Evolutionary conservation across 768 basidiomycete species (phyloP), one percentile per base, ranked within the genome.

Genomic region (Filobasidium wieringae): DNA sequence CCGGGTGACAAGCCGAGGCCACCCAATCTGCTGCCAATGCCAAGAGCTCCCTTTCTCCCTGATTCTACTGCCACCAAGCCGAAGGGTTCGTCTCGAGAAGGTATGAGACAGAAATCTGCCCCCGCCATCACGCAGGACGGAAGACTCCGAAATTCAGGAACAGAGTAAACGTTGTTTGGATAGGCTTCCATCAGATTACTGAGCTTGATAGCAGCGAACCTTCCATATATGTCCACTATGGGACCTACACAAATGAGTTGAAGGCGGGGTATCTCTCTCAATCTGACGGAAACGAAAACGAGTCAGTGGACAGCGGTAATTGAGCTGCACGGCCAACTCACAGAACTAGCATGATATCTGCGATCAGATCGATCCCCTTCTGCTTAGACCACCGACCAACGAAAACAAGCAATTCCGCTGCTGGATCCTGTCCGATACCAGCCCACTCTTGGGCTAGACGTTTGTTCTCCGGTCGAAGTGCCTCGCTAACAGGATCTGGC

Each of bases 321-420:
- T n/a, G n/a, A n/a, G n/a, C n/a, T n/a, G n/a, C n/a, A n/a, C n/a
- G n/a, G n/a, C n/a, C n/a, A n/a, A n/a, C n/a, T n/a, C n/a, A 74
- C 57, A 95, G 68, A 2, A 81, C 80, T 22, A 89, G 91, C 87
- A 95, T 87, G 62, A 95, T 84, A 74, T 95, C 91, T 8, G 91
- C 91, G 64, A 95, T 95, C 40, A 95, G 77, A 76, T 95, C 91
- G n/a, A 95, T 89, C 75, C 74, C 91, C 75, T 95, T 95, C 74
- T 95, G 91, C 74, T 93, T 95, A 4, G 91, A 95, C 91, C 91
- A 95, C 62, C 91, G 85, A 71, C 91, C 91, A 62, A 95, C 91
- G 74, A 95, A 93, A 62, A 95, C 91, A 69, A 95, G 93, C 47
- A 95, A 73, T 71, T 92, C 88, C 1, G 89, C 83, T 36, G 87